These are phyloP conservation scores for Chytriomyces sp. DNA, from an alignment of 192 early-diverging fungal species.

Conservation along the genomic window DNA sequence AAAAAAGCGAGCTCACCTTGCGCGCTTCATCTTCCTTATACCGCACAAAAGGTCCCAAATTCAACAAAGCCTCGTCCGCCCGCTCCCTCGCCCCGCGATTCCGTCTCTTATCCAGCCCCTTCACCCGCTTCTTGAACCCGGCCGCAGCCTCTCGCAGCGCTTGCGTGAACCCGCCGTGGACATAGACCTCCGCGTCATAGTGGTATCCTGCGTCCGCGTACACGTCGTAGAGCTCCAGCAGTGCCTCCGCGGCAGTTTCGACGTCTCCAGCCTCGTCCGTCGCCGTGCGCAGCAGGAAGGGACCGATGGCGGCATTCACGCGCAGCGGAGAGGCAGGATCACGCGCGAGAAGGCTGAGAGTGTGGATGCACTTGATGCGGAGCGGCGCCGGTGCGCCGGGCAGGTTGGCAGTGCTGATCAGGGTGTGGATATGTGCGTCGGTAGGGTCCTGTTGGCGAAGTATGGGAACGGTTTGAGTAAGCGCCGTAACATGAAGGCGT, in stretches of 20 bases:
- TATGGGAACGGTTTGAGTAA: slow-evolving; percentile 52
- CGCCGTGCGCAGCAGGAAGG: slow-evolving; percentile 8
- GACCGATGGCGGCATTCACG: slow-evolving; percentile 15
- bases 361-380: slow-evolving; percentile 70
- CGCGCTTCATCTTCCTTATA: slow-evolving; percentile 79
- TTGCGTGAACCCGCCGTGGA: slow-evolving; percentile 62
- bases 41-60: slow-evolving; percentile 81
- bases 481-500: too few species aligned
- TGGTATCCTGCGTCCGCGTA: slow-evolving; percentile 81
- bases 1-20: slow-evolving; percentile 14
- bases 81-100: slow-evolving; percentile 69
- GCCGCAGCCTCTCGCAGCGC: slow-evolving; percentile 58
- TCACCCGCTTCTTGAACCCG: slow-evolving; percentile 53
- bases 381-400: slow-evolving; percentile 36
- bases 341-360: slow-evolving; percentile 72
- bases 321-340: background rate
- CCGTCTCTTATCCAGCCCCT: slow-evolving; percentile 71
- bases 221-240: slow-evolving; percentile 87
- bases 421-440: slow-evolving; percentile 47
- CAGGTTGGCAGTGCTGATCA: slow-evolving; percentile 42
- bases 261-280: slow-evolving; percentile 8
- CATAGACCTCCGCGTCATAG: slow-evolving; percentile 85
- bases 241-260: slow-evolving; percentile 60
- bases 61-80: slow-evolving; percentile 76
- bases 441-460: slow-evolving; percentile 30